These are phyloP conservation scores for Penicilliopsis zonata DNA, from an alignment of 495 filamentous ascomycete species.

Conservation along the genomic window DNA sequence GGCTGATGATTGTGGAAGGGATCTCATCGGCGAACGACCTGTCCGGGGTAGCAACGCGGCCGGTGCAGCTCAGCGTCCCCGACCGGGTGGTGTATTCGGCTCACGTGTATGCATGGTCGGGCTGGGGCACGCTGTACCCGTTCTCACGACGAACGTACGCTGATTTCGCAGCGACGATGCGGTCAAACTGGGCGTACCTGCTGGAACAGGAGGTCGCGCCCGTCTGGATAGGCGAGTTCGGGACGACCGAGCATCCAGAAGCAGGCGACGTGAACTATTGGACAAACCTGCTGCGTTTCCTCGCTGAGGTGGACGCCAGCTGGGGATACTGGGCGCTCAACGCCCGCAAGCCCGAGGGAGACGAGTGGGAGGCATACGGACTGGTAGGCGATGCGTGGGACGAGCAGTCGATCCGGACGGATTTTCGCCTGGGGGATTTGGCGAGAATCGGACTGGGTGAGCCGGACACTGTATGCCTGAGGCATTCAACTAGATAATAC, in stretches of 20 bases:
- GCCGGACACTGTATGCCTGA: no score
- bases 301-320: slow-evolving; percentile 41
- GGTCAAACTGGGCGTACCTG: slow-evolving; percentile 49
- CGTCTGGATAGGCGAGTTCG: slow-evolving; percentile 52
- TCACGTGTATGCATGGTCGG: slow-evolving; percentile 51
- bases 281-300: slow-evolving; percentile 40
- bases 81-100: slow-evolving; percentile 47
- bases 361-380: slow-evolving; percentile 40
- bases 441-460: slow-evolving; percentile 21
- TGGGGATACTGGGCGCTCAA: slow-evolving; percentile 57
- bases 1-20: slow-evolving; percentile 50
- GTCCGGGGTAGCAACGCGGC: slow-evolving; percentile 32
- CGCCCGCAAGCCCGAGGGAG: slow-evolving; percentile 41
- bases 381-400: slow-evolving; percentile 46
- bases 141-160: slow-evolving; percentile 41
- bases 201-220: slow-evolving; percentile 43
- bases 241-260: slow-evolving; percentile 33
- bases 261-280: slow-evolving; percentile 46
- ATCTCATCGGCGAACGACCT: slow-evolving; percentile 48
- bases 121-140: slow-evolving; percentile 43
- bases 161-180: slow-evolving; percentile 44
- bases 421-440: slow-evolving; percentile 46
- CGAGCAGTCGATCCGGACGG: slow-evolving; percentile 32
- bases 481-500: no score
- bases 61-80: slow-evolving; percentile 37